Evolutionary conservation across 2,329 filamentous ascomycete species (phyloP).

Genomic region (Passalora sequoiae): DNA sequence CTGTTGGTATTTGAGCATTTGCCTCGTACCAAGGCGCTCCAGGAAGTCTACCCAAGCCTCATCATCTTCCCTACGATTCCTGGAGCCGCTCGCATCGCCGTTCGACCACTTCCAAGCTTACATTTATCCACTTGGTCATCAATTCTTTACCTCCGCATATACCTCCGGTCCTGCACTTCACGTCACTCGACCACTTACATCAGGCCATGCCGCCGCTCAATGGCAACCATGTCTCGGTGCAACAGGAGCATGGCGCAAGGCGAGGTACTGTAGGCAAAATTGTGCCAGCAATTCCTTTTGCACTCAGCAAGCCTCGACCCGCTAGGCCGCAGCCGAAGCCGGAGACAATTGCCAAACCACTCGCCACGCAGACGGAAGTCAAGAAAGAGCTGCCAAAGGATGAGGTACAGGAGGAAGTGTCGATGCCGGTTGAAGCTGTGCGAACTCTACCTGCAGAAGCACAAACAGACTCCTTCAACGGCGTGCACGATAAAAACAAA

Average conservation of each 20-base stretch:
- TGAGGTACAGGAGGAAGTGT: not conserved
- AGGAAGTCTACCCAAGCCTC: slow-evolving; percentile 20
- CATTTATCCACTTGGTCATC: too few species aligned
- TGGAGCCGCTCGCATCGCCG: too few species aligned
- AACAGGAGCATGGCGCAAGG: slow-evolving; percentile 13
- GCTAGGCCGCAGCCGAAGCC: slow-evolving; percentile 16
- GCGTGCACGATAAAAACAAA: not conserved
- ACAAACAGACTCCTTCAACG: not conserved
- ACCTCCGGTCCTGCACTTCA: too few species aligned
- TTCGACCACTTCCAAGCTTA: too few species aligned
- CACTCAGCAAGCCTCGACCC: slow-evolving; percentile 25
- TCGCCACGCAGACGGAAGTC: not conserved
- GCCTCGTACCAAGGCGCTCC: slow-evolving; percentile 18
- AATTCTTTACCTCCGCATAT: too few species aligned
- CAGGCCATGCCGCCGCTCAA: slow-evolving; percentile 23
- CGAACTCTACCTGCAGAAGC: slow-evolving; percentile 1
- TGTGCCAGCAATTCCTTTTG: slow-evolving; percentile 31
- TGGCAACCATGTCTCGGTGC: slow-evolving; percentile 8
- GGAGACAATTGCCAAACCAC: slow-evolving; percentile 6
- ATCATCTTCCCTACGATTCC: slow-evolving; percentile 20
- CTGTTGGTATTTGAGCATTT: not conserved
- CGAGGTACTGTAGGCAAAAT: slow-evolving; percentile 22
- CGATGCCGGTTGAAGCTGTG: not conserved
- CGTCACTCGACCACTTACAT: slow-evolving; percentile 3
- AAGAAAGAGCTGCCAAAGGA: slow-evolving; percentile 1